Evolutionary conservation across 2,329 filamentous ascomycete species (phyloP), one percentile per base, ranked within the genome.

Genomic region (Scedosporium minutisporum): DNA sequence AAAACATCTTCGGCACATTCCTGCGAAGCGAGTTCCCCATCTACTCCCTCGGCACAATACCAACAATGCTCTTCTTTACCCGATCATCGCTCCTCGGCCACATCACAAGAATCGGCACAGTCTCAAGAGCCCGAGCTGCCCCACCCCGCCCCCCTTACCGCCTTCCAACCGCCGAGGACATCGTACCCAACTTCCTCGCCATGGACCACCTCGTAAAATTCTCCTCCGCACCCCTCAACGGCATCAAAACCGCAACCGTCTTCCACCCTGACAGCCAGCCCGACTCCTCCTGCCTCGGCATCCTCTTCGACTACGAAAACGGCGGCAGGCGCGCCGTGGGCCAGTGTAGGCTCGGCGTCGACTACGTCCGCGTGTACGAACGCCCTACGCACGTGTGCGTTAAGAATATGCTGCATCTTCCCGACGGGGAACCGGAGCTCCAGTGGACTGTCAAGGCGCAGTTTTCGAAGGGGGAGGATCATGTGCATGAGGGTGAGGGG

Each of bases 221-320:
- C 23, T 55, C 51, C 51, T 55, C 51, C 51, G 23, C 51, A 3
- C 51, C 51, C 51, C 51, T 55, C 23, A 23, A 55, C 51, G 51
- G 12, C 51, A 23, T 55, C 23, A 14, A 14, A 18, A 23, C 23
- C 51, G 51, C 21, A 6, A 23, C 6, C 51, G 51, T 55, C 51
- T 55, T 55, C 51, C 23, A 55, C 51, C 51, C 7, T 6, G 18
- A 18, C 51, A n/a, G 12, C 51, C 51, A 27, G 21, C 51, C 18
- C 23, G 18, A 55, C 51, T 12, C 23, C 51, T 27, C 23, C 18
- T 55, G 51, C 51, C 18, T 55, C 51, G 51, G 42, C 16, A 48
- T 33, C 27, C 53, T 46, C 27, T 41, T 29, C 21, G 58, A 60
- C 33, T 18, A 62, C 46, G 60, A 65, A 64, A 42, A 21, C 41